phyloP scores from a whole-genome alignment of 108 stramenopile species.

The Phaeodactylum tricornutum region DNA sequence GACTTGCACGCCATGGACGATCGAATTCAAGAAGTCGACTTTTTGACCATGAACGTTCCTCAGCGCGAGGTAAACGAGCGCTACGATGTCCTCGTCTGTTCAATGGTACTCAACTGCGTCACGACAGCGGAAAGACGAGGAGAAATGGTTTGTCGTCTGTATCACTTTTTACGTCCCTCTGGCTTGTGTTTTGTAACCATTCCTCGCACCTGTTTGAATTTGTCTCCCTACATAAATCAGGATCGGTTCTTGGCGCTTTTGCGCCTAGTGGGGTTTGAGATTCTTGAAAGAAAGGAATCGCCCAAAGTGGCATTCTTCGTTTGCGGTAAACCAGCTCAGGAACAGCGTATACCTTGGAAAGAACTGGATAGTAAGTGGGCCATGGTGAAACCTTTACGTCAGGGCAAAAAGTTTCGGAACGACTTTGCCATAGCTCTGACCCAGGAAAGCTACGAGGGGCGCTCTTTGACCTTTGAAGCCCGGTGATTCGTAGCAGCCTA shows the following conservation, averaged over 20 bases:
- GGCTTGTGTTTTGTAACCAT: conserved; percentile 72
- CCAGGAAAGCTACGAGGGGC: no score
- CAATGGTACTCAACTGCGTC: conserved; percentile 95
- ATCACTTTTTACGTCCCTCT: conserved; percentile 61
- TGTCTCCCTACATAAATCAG: conserved; percentile 50
- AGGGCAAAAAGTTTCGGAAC: conserved; percentile 71
- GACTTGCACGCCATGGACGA: conserved; percentile 73
- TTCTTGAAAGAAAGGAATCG: conserved; percentile 52
- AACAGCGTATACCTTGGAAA: neutral
- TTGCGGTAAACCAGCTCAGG: conserved; percentile 27
- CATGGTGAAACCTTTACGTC: conserved; percentile 5
- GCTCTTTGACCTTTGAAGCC: no score
- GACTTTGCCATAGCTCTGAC: conserved; percentile 40
- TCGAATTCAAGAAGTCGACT: conserved; percentile 79
- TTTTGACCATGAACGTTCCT: conserved; percentile 50
- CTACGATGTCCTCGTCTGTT: conserved; percentile 74
- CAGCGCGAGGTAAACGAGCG: conserved; percentile 1
- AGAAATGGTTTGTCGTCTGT: conserved; percentile 63
- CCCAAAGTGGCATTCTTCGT: conserved; percentile 77
- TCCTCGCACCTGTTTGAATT: conserved; percentile 65
- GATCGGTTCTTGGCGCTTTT: conserved; percentile 49
- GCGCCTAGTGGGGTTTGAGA: conserved; percentile 45
- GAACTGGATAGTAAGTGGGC: conserved; percentile 16
- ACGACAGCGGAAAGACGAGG: conserved; percentile 71
- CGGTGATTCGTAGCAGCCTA: no score